Evolutionary conservation across 768 basidiomycete species (phyloP).

Genomic region (Boletus patriciae): DNA sequence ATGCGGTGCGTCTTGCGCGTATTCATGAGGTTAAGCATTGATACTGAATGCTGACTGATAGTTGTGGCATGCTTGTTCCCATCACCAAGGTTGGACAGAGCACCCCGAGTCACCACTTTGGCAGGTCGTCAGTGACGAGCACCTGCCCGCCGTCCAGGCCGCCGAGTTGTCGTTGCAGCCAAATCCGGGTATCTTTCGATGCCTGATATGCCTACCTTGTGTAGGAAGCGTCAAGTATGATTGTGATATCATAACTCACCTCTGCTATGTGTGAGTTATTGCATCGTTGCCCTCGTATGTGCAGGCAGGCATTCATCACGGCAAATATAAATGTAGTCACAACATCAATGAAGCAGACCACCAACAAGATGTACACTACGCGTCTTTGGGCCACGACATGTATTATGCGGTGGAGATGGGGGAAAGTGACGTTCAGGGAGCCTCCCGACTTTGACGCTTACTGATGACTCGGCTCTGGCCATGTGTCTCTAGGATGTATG

Average conservation of each 20-base stretch:
- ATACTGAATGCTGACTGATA: background rate
- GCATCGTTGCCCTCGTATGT: too few species aligned
- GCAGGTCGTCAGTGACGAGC: background rate
- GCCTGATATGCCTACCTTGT: background rate
- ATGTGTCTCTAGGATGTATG: too few species aligned
- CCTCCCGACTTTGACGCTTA: too few species aligned
- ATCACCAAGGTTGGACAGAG: accelerated
- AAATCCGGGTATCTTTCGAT: background rate
- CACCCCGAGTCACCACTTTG: background rate
- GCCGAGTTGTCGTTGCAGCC: too few species aligned
- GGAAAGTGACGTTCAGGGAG: too few species aligned
- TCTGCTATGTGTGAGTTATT: too few species aligned
- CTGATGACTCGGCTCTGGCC: too few species aligned
- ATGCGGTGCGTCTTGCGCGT: background rate
- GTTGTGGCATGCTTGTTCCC: background rate
- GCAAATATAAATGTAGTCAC: too few species aligned
- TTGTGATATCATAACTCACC: too few species aligned
- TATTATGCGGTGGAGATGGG: too few species aligned
- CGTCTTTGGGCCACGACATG: background rate
- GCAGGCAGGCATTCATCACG: background rate
- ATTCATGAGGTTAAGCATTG: background rate
- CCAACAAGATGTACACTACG: background rate
- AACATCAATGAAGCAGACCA: background rate
- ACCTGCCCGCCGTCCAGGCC: background rate
- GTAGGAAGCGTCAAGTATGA: background rate